Conservation (phyloP, 2,329 filamentous ascomycete species). For the Thermoascus crustaceus region DNA sequence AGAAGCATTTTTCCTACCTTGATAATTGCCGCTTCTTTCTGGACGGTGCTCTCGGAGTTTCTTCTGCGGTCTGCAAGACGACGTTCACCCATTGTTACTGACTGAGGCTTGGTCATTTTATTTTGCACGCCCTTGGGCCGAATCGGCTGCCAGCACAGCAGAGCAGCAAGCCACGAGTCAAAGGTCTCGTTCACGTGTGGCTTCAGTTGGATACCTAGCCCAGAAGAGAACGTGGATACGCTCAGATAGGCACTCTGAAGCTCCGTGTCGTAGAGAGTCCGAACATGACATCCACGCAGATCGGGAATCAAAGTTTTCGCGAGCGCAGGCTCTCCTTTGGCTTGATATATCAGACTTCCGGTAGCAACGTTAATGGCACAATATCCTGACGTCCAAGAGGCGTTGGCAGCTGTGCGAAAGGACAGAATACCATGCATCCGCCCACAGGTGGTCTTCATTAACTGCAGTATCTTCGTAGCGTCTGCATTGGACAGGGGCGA, state of each 20-base stretch:
- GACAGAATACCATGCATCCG: conserved; percentile 47
- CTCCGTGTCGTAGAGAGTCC: conserved; percentile 40
- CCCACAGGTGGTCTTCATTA: conserved; percentile 46
- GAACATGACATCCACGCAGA: conserved; percentile 42
- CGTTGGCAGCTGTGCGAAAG: conserved; percentile 36
- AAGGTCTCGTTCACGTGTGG: conserved; percentile 45
- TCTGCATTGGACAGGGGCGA: conserved; percentile 37
- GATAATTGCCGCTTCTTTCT: conserved; percentile 75
- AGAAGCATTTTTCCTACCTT: conserved; percentile 87
- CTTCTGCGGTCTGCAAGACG: conserved; percentile 36
- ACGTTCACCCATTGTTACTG: conserved; percentile 36
- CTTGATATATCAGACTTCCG: conserved; percentile 43
- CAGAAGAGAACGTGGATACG: conserved; percentile 40
- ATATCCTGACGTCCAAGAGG: conserved; percentile 42
- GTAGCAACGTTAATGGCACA: conserved; percentile 45
- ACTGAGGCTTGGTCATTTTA: conserved; percentile 43
- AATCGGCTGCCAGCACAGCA: conserved; percentile 45
- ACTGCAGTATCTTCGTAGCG: conserved; percentile 40
- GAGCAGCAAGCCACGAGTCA: conserved; percentile 45
- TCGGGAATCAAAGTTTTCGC: conserved; percentile 43
- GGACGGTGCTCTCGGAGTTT: conserved; percentile 41
- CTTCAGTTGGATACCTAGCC: conserved; percentile 39
- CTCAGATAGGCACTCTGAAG: conserved; percentile 40
- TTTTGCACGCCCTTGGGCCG: conserved; percentile 43
- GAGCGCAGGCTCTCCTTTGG: conserved; percentile 41